These are phyloP conservation scores for Coniophora puteana DNA, from an alignment of 1,284 basidiomycete genomes.

Conservation along the genomic window DNA sequence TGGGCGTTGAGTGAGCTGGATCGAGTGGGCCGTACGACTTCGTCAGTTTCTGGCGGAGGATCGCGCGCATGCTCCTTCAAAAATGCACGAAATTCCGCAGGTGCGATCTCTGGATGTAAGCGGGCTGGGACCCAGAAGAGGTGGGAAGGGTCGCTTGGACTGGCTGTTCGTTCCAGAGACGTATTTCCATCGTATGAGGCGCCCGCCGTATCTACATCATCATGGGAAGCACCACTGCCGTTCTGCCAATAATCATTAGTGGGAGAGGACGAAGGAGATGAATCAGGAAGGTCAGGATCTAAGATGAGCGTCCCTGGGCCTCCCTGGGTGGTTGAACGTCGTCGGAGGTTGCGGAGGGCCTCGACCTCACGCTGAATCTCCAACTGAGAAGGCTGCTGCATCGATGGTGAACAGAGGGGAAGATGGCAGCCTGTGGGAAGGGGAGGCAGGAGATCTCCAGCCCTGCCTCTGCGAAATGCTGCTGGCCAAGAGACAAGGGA, in stretches of 20 bases:
- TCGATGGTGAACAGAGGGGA: constrained; percentile 6
- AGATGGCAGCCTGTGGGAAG: constrained; percentile 6
- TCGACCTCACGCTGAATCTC: constrained; percentile 87
- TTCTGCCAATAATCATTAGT: constrained; percentile 47
- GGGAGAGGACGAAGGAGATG: constrained; percentile 51
- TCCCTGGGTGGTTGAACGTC: constrained; percentile 70
- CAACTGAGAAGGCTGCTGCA: constrained; percentile 73
- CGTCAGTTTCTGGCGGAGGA: constrained; percentile 40
- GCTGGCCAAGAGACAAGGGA: background rate
- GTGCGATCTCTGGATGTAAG: constrained; percentile 96
- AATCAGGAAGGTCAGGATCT: constrained; percentile 83
- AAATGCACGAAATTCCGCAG: constrained; percentile 92
- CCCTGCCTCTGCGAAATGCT: constrained; percentile 4
- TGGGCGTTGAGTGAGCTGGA: constrained; percentile 33
- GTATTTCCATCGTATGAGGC: constrained; percentile 43
- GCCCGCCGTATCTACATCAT: too few species aligned
- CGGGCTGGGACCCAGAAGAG: constrained; percentile 98
- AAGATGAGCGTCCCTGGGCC: constrained; percentile 77
- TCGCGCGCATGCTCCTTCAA: constrained; percentile 87
- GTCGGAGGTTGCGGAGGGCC: constrained; percentile 76
- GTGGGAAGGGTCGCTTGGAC: constrained; percentile 71
- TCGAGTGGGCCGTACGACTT: constrained; percentile 30
- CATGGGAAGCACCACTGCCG: constrained; percentile 39
- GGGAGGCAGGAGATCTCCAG: background rate
- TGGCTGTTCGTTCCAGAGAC: constrained; percentile 25